phyloP scores from a whole-genome alignment of 164 flowering plant genomes.

The Berberis thunbergii region DNA sequence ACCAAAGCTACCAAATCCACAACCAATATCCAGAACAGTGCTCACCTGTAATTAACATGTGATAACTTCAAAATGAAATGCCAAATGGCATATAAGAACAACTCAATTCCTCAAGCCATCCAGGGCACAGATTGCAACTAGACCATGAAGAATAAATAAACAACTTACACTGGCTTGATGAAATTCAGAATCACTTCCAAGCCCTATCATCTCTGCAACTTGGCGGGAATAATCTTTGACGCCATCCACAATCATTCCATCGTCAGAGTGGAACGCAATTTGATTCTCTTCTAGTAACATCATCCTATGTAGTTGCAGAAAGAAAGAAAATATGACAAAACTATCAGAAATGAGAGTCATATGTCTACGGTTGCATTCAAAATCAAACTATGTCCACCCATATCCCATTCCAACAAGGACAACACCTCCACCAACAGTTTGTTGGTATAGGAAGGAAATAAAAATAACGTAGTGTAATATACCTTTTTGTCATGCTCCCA shows the following conservation, averaged over 20 bases:
- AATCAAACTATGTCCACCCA: not conserved
- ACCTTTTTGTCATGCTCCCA: constrained; percentile 97
- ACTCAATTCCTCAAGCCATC: not conserved
- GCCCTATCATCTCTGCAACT: constrained; percentile 88
- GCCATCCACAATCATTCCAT: constrained; percentile 70
- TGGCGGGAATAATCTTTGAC: constrained; percentile 90
- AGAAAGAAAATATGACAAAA: not conserved
- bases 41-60: constrained; percentile 46
- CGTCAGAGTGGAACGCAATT: constrained; percentile 88
- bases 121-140: not conserved
- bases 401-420: not conserved
- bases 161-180: constrained; percentile 78
- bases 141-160: too few species aligned
- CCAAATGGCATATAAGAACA: too few species aligned
- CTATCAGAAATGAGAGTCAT: not conserved
- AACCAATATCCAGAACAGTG: constrained; percentile 78
- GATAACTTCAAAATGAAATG: constrained; percentile 1
- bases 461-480: not conserved
- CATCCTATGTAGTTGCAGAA: constrained; percentile 35
- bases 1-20: constrained; percentile 98
- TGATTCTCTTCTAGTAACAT: constrained; percentile 97
- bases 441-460: too few species aligned
- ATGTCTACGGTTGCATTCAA: too few species aligned
- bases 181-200: constrained; percentile 78
- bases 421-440: too few species aligned